These are phyloP conservation scores for Schrenkiella parvula DNA, from an alignment of 345 rosid genomes.

Conservation along the genomic window DNA sequence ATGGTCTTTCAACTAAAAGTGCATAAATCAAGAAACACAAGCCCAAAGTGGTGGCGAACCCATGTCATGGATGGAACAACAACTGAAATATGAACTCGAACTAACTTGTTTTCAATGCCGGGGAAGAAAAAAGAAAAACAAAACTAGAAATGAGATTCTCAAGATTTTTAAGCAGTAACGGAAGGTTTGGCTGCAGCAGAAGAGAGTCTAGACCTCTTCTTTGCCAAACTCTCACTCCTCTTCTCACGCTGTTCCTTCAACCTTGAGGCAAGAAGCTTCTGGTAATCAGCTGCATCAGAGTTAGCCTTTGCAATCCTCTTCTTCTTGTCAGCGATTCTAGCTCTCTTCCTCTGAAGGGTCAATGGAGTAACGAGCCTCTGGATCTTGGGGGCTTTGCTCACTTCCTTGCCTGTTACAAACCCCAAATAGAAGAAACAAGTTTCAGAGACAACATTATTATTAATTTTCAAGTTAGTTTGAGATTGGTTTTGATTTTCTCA, in stretches of 20 bases:
- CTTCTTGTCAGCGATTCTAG: constrained; percentile 76
- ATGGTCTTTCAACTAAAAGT: background rate
- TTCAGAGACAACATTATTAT: background rate
- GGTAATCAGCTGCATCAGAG: constrained; percentile 81
- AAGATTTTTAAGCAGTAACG: constrained; percentile 38
- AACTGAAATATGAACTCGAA: constrained; percentile 8
- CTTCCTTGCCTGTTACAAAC: constrained; percentile 60
- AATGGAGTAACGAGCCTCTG: constrained; percentile 84
- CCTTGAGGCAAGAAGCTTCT: constrained; percentile 82
- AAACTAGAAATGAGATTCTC: constrained; percentile 13
- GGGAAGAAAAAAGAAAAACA: background rate
- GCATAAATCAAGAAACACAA: background rate
- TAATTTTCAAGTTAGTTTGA: background rate
- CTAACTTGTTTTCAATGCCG: background rate
- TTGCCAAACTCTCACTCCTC: constrained; percentile 86
- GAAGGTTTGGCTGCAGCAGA: constrained; percentile 80
- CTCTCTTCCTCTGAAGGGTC: constrained; percentile 83
- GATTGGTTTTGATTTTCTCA: background rate
- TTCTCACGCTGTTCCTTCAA: constrained; percentile 75
- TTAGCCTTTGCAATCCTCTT: constrained; percentile 78
- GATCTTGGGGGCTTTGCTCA: constrained; percentile 82
- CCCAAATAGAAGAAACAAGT: background rate
- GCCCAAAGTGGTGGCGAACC: background rate
- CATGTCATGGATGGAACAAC: background rate
- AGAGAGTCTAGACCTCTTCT: constrained; percentile 78